Evolutionary conservation across 2,329 filamentous ascomycete species (phyloP), one percentile per base, ranked within the genome.

Genomic region (Aspergillus flavus): DNA sequence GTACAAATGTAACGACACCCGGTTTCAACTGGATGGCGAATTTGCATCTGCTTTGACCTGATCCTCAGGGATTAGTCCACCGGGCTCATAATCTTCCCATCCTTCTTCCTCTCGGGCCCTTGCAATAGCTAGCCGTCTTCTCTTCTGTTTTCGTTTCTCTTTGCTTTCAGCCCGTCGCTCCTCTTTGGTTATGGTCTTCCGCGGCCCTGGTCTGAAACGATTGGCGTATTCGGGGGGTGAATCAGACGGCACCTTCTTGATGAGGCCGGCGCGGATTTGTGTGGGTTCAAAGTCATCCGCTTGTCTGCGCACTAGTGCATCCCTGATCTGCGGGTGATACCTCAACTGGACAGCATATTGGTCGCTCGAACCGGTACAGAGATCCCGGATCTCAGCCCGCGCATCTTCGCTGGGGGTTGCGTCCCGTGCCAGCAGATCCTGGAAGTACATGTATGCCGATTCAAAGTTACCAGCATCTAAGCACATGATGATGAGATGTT

Each of bases 401-500:
- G 70, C 68, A 16, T 68, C 67, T 23, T 66, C 65, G n/a, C 68
- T 70, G 52, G 77, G 62, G 3, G 56, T 53, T 53, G 71, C 72
- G 4, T 71, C 72, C 16, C 75, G 73, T 43, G 72, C 71, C 9
- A 71, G 61, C 61, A 80, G 68, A 59, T 81, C 79, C 48, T 75
- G 64, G 56, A 78, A 69, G 64, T 80, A 81, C 66, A 74, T 75
- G 63, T 73, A 75, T 1, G 73, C 78, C 6, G 77, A 77, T 57
- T 71, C 67, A 64, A 73, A 78, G 52, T 76, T 78, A 6, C 68
- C 70, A 10, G 70, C 65, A 9, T 79, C 74, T 5, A 86, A 67
- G 69, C 87, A 90, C 50, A 87, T 80, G 14, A 87, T 73, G 19
- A 90, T 83, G 12, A 91, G 77, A 5, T 84, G 80, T 67, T 90